These are phyloP conservation scores for Alternaria burnsii DNA, from an alignment of 2,329 filamentous ascomycete genomes.

Conservation along the genomic window DNA sequence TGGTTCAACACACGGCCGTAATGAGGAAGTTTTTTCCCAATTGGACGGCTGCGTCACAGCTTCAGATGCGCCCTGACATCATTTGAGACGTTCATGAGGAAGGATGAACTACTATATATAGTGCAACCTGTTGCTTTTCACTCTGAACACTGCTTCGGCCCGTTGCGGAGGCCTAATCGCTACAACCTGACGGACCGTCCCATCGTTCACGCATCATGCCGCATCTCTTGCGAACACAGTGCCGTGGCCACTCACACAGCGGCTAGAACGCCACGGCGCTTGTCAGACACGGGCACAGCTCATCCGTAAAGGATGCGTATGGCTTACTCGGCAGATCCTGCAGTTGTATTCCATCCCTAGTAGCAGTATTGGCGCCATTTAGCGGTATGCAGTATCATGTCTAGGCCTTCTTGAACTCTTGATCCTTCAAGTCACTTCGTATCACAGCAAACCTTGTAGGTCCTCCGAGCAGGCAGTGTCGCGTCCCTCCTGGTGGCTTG, in stretches of 20 bases:
- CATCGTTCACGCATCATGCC: not conserved
- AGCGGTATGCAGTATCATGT: slow-evolving; percentile 9
- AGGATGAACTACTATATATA: not conserved
- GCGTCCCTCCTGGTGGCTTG: slow-evolving; percentile 1
- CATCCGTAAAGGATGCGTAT: slow-evolving; percentile 12
- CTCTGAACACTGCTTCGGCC: not conserved
- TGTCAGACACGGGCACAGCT: slow-evolving; percentile 15
- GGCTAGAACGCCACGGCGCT: slow-evolving; percentile 18
- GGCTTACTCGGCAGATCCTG: slow-evolving; percentile 10
- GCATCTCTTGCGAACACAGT: not conserved
- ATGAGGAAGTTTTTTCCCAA: not conserved
- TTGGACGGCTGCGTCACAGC: not conserved
- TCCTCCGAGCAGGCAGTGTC: not conserved
- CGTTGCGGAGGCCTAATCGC: not conserved
- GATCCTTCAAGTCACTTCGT: not conserved
- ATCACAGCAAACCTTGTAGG: not conserved
- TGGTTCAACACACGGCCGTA: not conserved
- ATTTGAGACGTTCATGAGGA: not conserved
- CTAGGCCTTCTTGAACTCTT: not conserved
- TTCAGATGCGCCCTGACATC: not conserved
- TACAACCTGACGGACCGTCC: slow-evolving; percentile 5
- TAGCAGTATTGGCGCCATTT: not conserved
- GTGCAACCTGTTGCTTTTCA: not conserved
- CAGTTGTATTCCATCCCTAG: slow-evolving; percentile 15
- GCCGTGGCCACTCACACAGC: slow-evolving; percentile 1